A percentile compares a stretch with the other conserved stretches of the same genome.
Evolutionary conservation across 139 green algal genomes (phyloP).

Genomic region (Coccomyxa sp.): DNA sequence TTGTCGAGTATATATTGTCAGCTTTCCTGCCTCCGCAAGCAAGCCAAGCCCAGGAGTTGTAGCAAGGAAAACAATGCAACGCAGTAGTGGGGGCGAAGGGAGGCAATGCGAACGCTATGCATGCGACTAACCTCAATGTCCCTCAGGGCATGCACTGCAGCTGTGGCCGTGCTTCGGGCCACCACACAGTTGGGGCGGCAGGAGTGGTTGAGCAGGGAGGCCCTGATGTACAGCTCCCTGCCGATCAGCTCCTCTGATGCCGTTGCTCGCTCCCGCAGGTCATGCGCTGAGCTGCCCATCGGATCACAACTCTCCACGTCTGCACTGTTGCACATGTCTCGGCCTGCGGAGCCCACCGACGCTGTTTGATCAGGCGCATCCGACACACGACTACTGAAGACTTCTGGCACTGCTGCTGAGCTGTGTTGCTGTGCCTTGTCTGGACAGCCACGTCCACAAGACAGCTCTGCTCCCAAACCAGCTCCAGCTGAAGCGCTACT

Average conservation of each 20-base stretch:
- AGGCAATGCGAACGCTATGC: background rate
- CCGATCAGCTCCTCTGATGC: constrained; percentile 9
- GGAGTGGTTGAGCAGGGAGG: constrained; percentile 23
- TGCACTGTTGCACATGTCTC: background rate
- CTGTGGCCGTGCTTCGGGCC: background rate
- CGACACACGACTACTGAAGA: background rate
- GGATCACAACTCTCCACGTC: background rate
- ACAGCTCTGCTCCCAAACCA: too few relatives aligned
- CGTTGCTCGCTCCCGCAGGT: background rate
- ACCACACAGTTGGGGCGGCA: constrained; percentile 21
- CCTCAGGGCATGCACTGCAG: background rate
- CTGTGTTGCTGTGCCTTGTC: too few relatives aligned
- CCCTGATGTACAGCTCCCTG: constrained; percentile 20
- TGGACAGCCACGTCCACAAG: too few relatives aligned
- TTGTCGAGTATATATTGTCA: background rate
- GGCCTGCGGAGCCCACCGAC: background rate
- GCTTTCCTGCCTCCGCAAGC: background rate
- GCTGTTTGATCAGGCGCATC: background rate
- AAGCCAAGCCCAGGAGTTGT: background rate
- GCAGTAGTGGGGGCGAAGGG: too few relatives aligned
- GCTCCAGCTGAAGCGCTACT: too few relatives aligned
- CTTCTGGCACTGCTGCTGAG: background rate
- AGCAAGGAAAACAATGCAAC: background rate
- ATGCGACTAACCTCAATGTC: constrained; percentile 8
- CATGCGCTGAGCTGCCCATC: background rate